phyloP scores from a whole-genome alignment of 441 rosid genomes.

The Mallotus japonicus region DNA sequence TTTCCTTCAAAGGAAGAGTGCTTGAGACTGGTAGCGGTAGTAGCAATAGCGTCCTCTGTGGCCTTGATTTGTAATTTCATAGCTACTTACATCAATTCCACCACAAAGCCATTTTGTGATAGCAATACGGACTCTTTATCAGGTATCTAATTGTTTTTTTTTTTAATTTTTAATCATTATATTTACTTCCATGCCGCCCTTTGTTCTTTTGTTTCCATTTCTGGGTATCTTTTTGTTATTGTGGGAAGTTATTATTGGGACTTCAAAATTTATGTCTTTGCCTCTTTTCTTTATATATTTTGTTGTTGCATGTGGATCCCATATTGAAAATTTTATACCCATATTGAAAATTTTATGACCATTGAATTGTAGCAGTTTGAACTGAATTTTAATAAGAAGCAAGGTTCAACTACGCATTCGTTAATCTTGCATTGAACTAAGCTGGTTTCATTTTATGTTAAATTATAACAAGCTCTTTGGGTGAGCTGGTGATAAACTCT shows the following conservation, averaged over 20 bases:
- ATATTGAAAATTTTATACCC: neutral
- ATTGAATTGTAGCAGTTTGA: too few relatives aligned
- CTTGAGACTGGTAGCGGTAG: slow-evolving; percentile 43
- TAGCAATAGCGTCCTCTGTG: slow-evolving; percentile 60
- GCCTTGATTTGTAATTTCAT: slow-evolving; percentile 59
- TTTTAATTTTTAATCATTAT: neutral
- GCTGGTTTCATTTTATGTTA: too few relatives aligned
- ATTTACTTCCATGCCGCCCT: too few relatives aligned
- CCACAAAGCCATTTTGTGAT: slow-evolving; percentile 61
- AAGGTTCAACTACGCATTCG: too few relatives aligned
- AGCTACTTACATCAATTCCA: slow-evolving; percentile 32
- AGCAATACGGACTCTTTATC: slow-evolving; percentile 38
- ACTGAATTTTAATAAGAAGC: too few relatives aligned
- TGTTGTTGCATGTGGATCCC: neutral
- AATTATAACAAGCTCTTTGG: too few relatives aligned
- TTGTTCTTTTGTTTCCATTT: neutral
- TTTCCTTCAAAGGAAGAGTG: slow-evolving; percentile 70
- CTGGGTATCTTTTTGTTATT: neutral
- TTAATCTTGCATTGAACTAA: too few relatives aligned
- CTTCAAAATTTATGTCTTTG: neutral
- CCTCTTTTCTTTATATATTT: neutral
- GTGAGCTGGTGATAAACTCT: too few relatives aligned
- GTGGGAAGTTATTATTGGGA: neutral
- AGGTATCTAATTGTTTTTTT: slow-evolving; percentile 33
- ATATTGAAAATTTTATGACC: too few relatives aligned